phyloP scores from a whole-genome alignment of 306 rosid species.

The Malus fusca region DNA sequence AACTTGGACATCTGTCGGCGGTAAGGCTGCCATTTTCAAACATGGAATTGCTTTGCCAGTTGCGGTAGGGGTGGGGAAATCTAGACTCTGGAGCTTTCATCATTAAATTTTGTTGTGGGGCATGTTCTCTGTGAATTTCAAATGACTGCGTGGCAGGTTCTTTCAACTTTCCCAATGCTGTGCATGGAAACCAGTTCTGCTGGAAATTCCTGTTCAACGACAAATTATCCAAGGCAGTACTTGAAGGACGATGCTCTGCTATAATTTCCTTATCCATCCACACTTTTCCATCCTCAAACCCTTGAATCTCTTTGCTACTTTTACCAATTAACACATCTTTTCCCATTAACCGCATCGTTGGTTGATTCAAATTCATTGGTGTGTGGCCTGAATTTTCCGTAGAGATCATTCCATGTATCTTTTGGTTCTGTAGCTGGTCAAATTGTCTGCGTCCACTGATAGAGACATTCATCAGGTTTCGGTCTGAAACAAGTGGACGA shows the following conservation, averaged over 20 bases:
- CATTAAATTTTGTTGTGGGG: constrained; percentile 21
- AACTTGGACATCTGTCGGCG: constrained; percentile 29
- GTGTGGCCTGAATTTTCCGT: constrained; percentile 42
- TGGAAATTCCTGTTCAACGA: constrained; percentile 34
- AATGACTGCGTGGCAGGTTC: constrained; percentile 24
- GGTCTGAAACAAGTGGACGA: constrained; percentile 34
- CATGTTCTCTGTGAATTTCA: constrained; percentile 28
- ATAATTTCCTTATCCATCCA: constrained; percentile 58
- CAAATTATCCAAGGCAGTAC: constrained; percentile 29
- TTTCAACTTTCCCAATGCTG: constrained; percentile 26
- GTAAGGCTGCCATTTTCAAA: constrained; percentile 36
- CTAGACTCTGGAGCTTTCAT: constrained; percentile 26
- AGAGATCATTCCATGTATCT: constrained; percentile 20
- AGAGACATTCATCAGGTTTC: constrained; percentile 23
- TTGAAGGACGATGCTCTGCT: constrained; percentile 33
- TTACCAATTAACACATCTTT: constrained; percentile 92
- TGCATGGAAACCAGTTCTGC: constrained; percentile 35
- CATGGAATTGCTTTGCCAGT: constrained; percentile 26
- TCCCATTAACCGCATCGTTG: constrained; percentile 97
- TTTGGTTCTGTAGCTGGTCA: constrained; percentile 37
- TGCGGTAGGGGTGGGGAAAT: constrained; percentile 31
- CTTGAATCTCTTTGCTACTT: constrained; percentile 52
- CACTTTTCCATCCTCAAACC: constrained; percentile 39
- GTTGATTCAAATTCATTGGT: constrained; percentile 42
- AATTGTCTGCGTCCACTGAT: constrained; percentile 37